These are phyloP conservation scores for Scleromitrula shiraiana DNA, from an alignment of 2,329 filamentous ascomycete species.

Conservation along the genomic window DNA sequence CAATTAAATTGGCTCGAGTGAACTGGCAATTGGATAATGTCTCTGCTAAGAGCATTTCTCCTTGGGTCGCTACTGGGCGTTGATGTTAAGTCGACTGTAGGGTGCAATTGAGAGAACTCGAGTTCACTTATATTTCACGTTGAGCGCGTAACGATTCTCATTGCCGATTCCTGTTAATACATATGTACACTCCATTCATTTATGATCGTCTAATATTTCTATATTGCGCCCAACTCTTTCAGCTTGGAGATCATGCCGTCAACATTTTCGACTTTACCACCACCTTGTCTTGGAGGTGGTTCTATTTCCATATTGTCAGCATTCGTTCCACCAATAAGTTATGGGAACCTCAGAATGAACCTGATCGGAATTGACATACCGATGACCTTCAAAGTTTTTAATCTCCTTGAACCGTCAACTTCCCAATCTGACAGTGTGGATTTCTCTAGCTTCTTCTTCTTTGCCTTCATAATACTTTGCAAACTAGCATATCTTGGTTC, in stretches of 20 bases:
- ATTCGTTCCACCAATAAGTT: background rate
- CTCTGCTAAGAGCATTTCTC: no score
- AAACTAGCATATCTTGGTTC: slow-evolving; percentile 90
- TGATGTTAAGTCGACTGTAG: no score
- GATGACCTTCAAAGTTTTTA: slow-evolving; percentile 86
- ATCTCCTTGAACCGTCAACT: slow-evolving; percentile 61
- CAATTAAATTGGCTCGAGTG: no score
- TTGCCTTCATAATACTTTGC: slow-evolving; percentile 99
- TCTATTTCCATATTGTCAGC: slow-evolving; percentile 42
- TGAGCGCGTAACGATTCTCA: no score
- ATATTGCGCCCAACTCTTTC: slow-evolving; percentile 80
- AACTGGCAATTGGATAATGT: no score
- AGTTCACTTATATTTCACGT: no score
- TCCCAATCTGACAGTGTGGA: slow-evolving; percentile 77
- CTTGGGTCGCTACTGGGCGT: no score
- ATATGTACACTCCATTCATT: slow-evolving; percentile 6
- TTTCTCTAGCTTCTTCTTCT: slow-evolving; percentile 99
- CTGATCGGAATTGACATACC: slow-evolving; percentile 44
- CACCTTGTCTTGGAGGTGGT: slow-evolving; percentile 79
- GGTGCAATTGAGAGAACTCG: no score
- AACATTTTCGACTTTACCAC: slow-evolving; percentile 95
- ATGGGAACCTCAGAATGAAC: background rate
- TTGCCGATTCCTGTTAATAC: slow-evolving; percentile 1
- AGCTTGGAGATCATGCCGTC: slow-evolving; percentile 89
- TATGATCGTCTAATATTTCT: slow-evolving; percentile 8